Evolutionary conservation across 345 rosid species (phyloP).

Genomic region (Eucalyptus victrix): DNA sequence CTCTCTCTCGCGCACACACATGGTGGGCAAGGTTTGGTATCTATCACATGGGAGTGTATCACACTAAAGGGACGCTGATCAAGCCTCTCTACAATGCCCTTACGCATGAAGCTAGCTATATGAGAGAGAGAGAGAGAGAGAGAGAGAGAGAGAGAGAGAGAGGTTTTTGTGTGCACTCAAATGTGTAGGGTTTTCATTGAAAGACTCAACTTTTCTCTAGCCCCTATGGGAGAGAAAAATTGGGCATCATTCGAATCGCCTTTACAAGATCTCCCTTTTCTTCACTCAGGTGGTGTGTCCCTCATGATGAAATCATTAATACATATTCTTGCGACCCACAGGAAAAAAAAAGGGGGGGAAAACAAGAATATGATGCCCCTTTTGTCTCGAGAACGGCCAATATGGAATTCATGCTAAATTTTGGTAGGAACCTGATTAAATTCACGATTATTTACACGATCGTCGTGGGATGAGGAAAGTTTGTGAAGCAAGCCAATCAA

Average conservation of each 20-base stretch:
- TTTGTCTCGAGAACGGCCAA: neutral
- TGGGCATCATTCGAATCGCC: neutral
- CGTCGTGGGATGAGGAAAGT: neutral
- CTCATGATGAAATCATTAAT: neutral
- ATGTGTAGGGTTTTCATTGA: neutral
- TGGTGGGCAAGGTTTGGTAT: neutral
- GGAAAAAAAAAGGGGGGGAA: neutral
- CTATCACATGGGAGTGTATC: neutral
- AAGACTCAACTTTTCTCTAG: neutral
- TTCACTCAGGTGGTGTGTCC: neutral
- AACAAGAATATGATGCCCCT: neutral
- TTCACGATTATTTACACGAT: neutral
- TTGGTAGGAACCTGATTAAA: neutral
- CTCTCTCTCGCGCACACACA: neutral
- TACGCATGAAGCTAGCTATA: neutral
- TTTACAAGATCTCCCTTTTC: neutral
- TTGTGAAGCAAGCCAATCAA: neutral
- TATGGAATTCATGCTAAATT: neutral
- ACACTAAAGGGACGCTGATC: neutral
- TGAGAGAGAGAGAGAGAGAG: neutral
- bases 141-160: neutral
- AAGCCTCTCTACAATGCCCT: neutral
- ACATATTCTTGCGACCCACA: neutral
- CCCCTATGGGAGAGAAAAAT: neutral
- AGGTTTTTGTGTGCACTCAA: neutral